These are phyloP conservation scores for Fusarium verrucosum DNA, from an alignment of 2,329 filamentous ascomycete genomes.

Conservation along the genomic window DNA sequence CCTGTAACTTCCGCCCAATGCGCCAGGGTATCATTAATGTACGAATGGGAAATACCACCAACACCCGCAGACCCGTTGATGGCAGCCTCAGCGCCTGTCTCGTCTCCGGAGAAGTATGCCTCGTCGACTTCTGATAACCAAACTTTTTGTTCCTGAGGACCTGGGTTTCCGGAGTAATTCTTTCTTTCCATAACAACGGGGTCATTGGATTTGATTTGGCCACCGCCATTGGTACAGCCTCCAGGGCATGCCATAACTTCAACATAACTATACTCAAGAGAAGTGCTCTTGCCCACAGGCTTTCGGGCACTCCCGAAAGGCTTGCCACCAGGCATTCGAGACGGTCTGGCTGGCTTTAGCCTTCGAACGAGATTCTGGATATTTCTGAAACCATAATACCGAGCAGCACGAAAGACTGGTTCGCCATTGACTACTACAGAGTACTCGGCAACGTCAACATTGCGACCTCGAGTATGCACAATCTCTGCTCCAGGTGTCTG, in stretches of 20 bases:
- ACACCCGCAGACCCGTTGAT: conserved; percentile 54
- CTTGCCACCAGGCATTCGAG: conserved; percentile 81
- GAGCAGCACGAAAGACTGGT: conserved; percentile 78
- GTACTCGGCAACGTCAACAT: conserved; percentile 91
- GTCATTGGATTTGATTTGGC: conserved; percentile 92
- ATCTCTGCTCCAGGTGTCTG: conserved; percentile 77
- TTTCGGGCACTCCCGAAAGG: conserved; percentile 65
- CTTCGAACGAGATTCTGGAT: conserved; percentile 97
- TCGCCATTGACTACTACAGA: conserved; percentile 67
- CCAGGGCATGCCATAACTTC: conserved; percentile 99
- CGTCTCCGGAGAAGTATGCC: conserved; percentile 84
- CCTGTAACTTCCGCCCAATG: conserved; percentile 81
- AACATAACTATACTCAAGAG: conserved; percentile 84
- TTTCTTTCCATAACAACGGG: conserved; percentile 65
- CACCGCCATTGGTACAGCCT: conserved; percentile 97
- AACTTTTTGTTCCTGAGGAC: conserved; percentile 82
- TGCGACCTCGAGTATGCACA: conserved; percentile 78
- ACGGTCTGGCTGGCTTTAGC: conserved; percentile 81
- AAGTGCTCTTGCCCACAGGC: conserved; percentile 58
- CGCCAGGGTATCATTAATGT: conserved; percentile 73
- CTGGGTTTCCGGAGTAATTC: conserved; percentile 64
- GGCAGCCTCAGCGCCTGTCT: conserved; percentile 53
- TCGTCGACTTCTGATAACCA: conserved; percentile 87
- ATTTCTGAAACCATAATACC: conserved; percentile 97
- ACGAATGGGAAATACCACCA: conserved; percentile 71